Evolutionary conservation across 1,139 yeast genomes (phyloP).

Genomic region (Pichia terricola): DNA sequence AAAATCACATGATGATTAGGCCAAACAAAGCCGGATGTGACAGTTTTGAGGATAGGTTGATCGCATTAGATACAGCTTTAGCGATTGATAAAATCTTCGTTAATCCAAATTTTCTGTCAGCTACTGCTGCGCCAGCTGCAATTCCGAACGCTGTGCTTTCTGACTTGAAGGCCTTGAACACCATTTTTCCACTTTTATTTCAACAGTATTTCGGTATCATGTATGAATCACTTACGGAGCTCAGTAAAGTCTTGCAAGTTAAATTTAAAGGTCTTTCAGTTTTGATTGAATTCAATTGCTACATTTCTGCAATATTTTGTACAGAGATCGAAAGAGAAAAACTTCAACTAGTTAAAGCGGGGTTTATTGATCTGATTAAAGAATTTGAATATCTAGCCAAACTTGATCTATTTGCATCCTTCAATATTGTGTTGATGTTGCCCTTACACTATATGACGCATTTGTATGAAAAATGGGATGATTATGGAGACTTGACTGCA

Average conservation of each 20-base stretch:
- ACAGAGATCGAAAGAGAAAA: constrained; percentile 2
- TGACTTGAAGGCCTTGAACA: no score
- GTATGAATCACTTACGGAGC: background rate
- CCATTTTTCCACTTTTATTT: constrained; percentile 1
- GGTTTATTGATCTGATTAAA: constrained; percentile 1
- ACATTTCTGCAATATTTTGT: constrained; percentile 5
- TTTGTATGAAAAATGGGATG: constrained; percentile 8
- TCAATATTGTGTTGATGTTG: constrained; percentile 2
- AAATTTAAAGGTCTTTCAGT: constrained; percentile 2
- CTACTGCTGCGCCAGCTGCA: no score
- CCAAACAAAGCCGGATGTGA: background rate
- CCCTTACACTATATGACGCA: constrained; percentile 6
- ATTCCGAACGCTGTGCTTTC: no score
- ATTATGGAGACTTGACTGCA: constrained; percentile 5
- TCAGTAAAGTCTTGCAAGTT: background rate
- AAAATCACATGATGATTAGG: background rate
- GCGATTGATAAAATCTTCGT: background rate
- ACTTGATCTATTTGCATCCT: constrained; percentile 1
- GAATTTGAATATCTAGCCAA: constrained; percentile 7
- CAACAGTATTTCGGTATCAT: background rate
- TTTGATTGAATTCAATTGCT: constrained; percentile 6
- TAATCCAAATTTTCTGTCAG: constrained; percentile 1
- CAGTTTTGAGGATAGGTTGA: background rate
- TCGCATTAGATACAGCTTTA: background rate
- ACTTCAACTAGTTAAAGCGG: background rate